Percentiles rank a stretch among this genome's conserved stretches.
These are phyloP conservation scores for Mucor velutinosus DNA, from an alignment of 371 early-diverging fungal genomes.

Conservation along the genomic window DNA sequence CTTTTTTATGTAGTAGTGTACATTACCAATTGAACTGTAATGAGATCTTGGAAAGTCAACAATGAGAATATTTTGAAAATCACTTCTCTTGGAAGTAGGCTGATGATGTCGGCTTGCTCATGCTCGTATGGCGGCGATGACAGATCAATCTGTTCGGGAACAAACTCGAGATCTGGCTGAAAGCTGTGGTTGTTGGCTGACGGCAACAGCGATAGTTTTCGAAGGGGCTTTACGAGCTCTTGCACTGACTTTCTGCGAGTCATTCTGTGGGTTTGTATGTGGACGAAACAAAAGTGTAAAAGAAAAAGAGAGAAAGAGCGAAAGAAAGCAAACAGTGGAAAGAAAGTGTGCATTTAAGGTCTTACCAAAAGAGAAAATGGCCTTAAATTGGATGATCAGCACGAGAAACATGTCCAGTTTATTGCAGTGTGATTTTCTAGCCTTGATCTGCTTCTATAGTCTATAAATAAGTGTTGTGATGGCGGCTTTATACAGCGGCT, in stretches of 20 bases:
- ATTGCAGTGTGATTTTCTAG: background rate
- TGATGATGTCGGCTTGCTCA: constrained; percentile 25
- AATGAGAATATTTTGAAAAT: constrained; percentile 33
- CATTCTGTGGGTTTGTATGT: constrained; percentile 16
- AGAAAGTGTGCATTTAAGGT: constrained; percentile 4
- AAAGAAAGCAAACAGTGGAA: constrained; percentile 5
- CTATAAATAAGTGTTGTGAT: background rate
- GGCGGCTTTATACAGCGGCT: background rate
- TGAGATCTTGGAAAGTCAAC: constrained; percentile 39
- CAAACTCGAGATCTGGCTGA: constrained; percentile 6
- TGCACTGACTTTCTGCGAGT: constrained; percentile 40
- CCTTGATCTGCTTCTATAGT: background rate
- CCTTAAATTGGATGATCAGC: constrained; percentile 11
- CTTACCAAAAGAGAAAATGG: constrained; percentile 1
- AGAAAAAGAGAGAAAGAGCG: constrained; percentile 15
- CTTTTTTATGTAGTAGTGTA: background rate
- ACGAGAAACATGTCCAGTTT: constrained; percentile 8
- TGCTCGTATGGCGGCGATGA: background rate
- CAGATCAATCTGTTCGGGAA: constrained; percentile 12
- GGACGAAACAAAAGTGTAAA: background rate
- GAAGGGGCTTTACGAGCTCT: constrained; percentile 38
- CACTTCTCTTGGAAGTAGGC: constrained; percentile 41
- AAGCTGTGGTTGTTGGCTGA: background rate
- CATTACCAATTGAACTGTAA: constrained; percentile 42
- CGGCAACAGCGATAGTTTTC: constrained; percentile 32